Evolutionary conservation across 1,139 yeast genomes (phyloP).

Genomic region (Geotrichum macrosporum): DNA sequence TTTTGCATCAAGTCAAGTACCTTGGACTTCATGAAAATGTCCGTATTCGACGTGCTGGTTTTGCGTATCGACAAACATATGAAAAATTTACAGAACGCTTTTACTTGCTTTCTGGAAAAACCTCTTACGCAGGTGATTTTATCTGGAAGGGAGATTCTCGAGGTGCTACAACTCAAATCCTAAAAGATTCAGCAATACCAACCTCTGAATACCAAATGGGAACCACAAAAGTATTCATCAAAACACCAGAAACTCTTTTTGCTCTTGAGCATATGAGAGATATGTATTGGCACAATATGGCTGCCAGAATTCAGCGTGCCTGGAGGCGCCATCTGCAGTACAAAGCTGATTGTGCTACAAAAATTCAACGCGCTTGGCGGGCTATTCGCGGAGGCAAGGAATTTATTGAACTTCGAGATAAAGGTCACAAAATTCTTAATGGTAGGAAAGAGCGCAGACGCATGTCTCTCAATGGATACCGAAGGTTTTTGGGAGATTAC

Average conservation of each 20-base stretch:
- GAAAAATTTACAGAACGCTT: constrained; percentile 97
- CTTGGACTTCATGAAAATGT: constrained; percentile 96
- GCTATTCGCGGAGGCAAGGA: constrained; percentile 58
- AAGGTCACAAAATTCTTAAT: constrained; percentile 64
- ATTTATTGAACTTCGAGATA: constrained; percentile 72
- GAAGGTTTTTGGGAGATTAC: constrained; percentile 95
- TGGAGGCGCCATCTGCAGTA: constrained; percentile 75
- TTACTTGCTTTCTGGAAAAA: constrained; percentile 76
- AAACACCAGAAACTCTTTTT: constrained; percentile 94
- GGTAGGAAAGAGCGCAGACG: constrained; percentile 87
- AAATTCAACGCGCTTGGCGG: constrained; percentile 79
- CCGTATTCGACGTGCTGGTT: constrained; percentile 96
- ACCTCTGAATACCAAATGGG: constrained; percentile 84
- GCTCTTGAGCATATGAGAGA: constrained; percentile 96
- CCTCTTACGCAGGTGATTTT: constrained; percentile 97
- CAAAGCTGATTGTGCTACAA: constrained; percentile 81
- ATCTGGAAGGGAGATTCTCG: constrained; percentile 88
- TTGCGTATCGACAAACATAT: constrained; percentile 95
- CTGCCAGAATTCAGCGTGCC: constrained; percentile 94
- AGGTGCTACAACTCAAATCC: constrained; percentile 74
- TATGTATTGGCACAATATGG: constrained; percentile 97
- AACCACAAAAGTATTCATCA: constrained; percentile 88
- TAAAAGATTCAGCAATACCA: constrained; percentile 78
- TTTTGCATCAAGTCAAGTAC: constrained; percentile 91
- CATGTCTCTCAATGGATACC: constrained; percentile 78